A percentile compares a stretch with the other conserved stretches of the same genome.
Conservation (phyloP, 2,329 filamentous ascomycete genomes). For the Thermothelomyces thermophilus region DNA sequence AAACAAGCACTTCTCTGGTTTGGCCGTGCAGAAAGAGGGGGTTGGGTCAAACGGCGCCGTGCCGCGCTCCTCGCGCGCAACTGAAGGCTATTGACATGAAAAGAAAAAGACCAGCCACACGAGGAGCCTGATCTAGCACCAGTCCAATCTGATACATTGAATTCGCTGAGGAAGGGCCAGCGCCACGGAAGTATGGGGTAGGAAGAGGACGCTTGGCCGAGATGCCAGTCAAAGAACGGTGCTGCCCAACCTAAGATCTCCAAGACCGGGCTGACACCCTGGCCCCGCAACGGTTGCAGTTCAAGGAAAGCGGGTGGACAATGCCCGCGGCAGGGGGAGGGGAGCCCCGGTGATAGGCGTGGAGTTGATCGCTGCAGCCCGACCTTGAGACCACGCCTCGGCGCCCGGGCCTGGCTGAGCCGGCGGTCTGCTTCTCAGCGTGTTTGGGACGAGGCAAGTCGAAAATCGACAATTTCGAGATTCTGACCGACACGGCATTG, state of each 20-base stretch:
- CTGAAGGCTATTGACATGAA: neutral
- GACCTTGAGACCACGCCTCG: neutral
- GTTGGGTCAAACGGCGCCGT: neutral
- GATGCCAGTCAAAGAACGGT: constrained; percentile 8
- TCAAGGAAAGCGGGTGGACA: neutral
- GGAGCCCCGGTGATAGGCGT: neutral
- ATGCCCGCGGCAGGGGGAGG: neutral
- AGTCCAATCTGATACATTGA: neutral
- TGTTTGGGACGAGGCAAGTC: neutral
- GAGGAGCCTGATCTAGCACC: neutral
- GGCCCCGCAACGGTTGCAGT: constrained; percentile 8
- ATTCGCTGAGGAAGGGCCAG: neutral
- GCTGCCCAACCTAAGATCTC: constrained; percentile 12
- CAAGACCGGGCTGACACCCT: constrained; percentile 1
- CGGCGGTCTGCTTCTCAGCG: neutral
- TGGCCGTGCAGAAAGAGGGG: neutral
- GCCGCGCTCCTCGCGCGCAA: constrained; percentile 2
- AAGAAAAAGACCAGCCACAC: neutral
- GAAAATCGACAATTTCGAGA: neutral
- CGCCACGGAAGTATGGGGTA: neutral
- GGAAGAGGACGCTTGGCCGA: constrained; percentile 1
- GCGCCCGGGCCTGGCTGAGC: neutral
- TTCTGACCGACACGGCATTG: neutral
- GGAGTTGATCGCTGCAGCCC: neutral
- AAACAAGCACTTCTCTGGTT: neutral